Evolutionary conservation across 2,329 filamentous ascomycete species (phyloP).

Genomic region (Fusarium verticillioides): DNA sequence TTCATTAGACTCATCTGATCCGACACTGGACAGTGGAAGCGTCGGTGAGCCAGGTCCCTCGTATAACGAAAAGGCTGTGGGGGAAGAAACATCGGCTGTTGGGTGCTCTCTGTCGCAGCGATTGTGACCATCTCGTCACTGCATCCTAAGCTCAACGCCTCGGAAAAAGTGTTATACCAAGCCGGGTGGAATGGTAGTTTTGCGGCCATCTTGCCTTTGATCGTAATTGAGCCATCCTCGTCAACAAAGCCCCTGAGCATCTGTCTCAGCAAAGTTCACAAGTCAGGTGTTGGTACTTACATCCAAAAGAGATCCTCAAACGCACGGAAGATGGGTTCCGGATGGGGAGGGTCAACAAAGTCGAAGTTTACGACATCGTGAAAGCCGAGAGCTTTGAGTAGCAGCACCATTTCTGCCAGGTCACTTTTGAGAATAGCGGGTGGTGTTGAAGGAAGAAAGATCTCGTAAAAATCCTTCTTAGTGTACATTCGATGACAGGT

Average conservation of each 20-base stretch:
- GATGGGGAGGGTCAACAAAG: background rate
- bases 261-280: background rate
- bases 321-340: background rate
- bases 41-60: background rate
- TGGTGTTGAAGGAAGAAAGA: background rate
- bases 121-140: background rate
- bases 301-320: background rate
- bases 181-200: background rate
- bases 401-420: background rate
- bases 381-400: background rate
- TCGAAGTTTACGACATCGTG: background rate
- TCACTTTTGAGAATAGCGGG: accelerated
- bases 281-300: background rate
- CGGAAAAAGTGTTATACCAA: background rate
- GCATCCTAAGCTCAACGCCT: background rate
- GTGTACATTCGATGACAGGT: background rate
- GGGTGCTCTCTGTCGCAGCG: background rate
- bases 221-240: background rate
- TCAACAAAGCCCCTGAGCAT: background rate
- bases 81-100: background rate
- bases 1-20: background rate
- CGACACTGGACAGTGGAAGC: background rate
- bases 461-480: background rate
- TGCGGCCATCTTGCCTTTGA: background rate
- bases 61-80: background rate